phyloP scores from a whole-genome alignment of 352 stramenopile species.

The Phytophthora multivora region DNA sequence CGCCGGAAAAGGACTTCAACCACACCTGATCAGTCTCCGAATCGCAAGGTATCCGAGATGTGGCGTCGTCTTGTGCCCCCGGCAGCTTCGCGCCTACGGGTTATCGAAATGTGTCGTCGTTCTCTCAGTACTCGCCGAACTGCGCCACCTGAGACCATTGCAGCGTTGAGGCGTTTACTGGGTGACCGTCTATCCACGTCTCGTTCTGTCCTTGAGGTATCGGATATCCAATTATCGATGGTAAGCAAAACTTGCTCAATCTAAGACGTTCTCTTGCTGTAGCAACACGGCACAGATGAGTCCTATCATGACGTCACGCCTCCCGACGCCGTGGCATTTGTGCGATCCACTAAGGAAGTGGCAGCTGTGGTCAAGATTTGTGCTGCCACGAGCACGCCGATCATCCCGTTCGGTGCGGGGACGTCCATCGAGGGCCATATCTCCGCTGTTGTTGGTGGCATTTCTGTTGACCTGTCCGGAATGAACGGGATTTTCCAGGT shows the following conservation, averaged over 20 bases:
- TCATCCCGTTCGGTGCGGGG: constrained; percentile 94
- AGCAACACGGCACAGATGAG: constrained; percentile 88
- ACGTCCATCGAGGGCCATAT: constrained; percentile 96
- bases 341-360: constrained; percentile 84
- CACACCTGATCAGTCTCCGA: constrained; percentile 12
- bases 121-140: constrained; percentile 32
- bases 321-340: constrained; percentile 88
- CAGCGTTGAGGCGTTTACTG: constrained; percentile 54
- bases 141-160: constrained; percentile 43
- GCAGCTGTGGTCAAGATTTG: constrained; percentile 89
- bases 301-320: constrained; percentile 84
- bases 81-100: background rate
- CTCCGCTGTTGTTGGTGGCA: constrained; percentile 75
- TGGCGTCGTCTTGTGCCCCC: constrained; percentile 10
- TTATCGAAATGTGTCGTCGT: background rate
- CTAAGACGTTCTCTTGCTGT: background rate
- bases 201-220: constrained; percentile 47
- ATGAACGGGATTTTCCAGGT: constrained; percentile 72
- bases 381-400: constrained; percentile 65
- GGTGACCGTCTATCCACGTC: constrained; percentile 67
- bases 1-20: constrained; percentile 23
- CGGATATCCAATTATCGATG: background rate
- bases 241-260: too few relatives aligned
- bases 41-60: constrained; percentile 9
- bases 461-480: constrained; percentile 89